Evolutionary conservation across 768 basidiomycete genomes (phyloP), one percentile per base, ranked within the genome.

Genomic region (Agrocybe chaxingu): DNA sequence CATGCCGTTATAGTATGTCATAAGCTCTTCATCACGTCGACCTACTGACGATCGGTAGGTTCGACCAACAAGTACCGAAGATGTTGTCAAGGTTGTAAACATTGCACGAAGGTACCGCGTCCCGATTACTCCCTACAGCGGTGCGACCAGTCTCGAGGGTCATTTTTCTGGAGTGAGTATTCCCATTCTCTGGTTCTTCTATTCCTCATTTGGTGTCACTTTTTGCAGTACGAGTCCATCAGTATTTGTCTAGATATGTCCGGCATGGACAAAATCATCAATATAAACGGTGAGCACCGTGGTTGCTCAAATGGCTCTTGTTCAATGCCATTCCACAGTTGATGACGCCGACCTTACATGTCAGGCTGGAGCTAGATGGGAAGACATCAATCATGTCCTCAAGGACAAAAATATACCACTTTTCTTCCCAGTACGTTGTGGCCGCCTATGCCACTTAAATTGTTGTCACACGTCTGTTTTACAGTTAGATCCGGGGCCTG

Each of bases 71-170:
- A 80, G 72, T 48, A 96, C 93, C 0, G 82, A 85, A 47, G 93
- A 97, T 61, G 91, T 97, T 2, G 84, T 91, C 48, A 78, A 80
- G 51, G 73, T 91, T 44, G 85, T 97, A 51, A 80, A 87, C 51
- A 79, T 92, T 37, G 84, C 94, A 0, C 73, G 79, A 40, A 83
- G 84, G 62, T 86, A 83, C 64, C 73, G 73, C 42, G 73, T 96
- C 32, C 93, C 94, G 2, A 76, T 96, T 24, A 82, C 82, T 11
- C 82, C 92, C 2, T 94, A 86, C 60, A 84, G 87, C 42, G 93
- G 92, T 1, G 92, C 89, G 8, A 96, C 92, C 0, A 87, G 85
- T 60, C 74, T 95, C 9, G 93, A 96, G 63, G 92, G 92, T 0
- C 91, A 96, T 68, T 90, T 86, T 54, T 80, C 81, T 42, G 88